phyloP scores from a whole-genome alignment of 2,329 filamentous ascomycete genomes.

The Clonostachys rosea region DNA sequence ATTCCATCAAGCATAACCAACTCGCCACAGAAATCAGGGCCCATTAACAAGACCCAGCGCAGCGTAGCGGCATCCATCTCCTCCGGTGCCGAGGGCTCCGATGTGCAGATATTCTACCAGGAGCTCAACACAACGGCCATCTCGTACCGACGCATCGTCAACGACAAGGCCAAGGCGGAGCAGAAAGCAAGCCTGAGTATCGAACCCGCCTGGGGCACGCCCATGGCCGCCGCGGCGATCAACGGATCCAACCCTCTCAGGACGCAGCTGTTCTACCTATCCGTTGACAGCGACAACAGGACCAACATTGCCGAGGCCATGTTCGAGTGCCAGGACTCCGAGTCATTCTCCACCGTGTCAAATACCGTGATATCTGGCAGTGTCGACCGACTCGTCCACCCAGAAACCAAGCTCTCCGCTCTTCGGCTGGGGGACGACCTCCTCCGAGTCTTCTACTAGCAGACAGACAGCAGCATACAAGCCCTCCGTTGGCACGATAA shows the following conservation, averaged over 20 bases:
- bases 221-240: slow-evolving; percentile 7
- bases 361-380: slow-evolving; percentile 9
- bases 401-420: slow-evolving; percentile 8
- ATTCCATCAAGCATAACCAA: not conserved
- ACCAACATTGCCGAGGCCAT: slow-evolving; percentile 8
- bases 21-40: slow-evolving; percentile 7
- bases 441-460: slow-evolving; percentile 9
- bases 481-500: slow-evolving; percentile 2
- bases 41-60: slow-evolving; percentile 8
- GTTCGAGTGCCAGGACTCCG: slow-evolving; percentile 6
- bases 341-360: slow-evolving; percentile 5
- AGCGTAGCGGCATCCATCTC: slow-evolving; percentile 6
- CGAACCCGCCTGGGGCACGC: slow-evolving; percentile 9
- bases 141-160: slow-evolving; percentile 7
- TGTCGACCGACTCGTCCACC: slow-evolving; percentile 6
- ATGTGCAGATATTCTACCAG: slow-evolving; percentile 12
- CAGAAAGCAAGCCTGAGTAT: slow-evolving; percentile 8
- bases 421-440: slow-evolving; percentile 5
- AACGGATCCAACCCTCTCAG: slow-evolving; percentile 2
- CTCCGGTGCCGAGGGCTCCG: not conserved
- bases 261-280: slow-evolving; percentile 9
- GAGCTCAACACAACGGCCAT: slow-evolving; percentile 9
- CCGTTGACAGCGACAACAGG: slow-evolving; percentile 2
- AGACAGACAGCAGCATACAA: slow-evolving; percentile 6
- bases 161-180: slow-evolving; percentile 4